Conservation (phyloP, 2,329 filamentous ascomycete genomes). For the Drechslera avenae region DNA sequence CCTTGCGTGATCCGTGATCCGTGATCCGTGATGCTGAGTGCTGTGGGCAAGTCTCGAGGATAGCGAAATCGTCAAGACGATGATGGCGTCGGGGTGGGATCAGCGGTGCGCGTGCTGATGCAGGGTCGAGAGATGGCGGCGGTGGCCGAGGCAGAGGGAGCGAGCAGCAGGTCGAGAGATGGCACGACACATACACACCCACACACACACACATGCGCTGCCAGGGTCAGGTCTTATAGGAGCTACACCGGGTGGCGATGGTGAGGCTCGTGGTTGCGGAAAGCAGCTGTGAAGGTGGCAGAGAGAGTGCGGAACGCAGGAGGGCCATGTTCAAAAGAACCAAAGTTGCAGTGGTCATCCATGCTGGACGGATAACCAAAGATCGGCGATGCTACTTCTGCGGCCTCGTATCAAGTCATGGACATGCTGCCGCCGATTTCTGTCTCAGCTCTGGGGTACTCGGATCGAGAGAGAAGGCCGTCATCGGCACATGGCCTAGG, state of each 20-base stretch:
- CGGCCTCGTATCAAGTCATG: slow-evolving; percentile 16
- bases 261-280: background rate
- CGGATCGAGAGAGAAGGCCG: slow-evolving; percentile 26
- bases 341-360: slow-evolving; percentile 27
- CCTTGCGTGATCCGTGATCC: too few relatives aligned
- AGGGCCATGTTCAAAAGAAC: slow-evolving; percentile 12
- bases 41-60: slow-evolving; percentile 1
- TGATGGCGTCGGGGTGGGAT: slow-evolving; percentile 10
- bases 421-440: slow-evolving; percentile 25
- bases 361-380: slow-evolving; percentile 19
- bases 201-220: too few relatives aligned
- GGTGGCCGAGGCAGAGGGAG: slow-evolving; percentile 1
- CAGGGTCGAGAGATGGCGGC: slow-evolving; percentile 17
- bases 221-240: slow-evolving; percentile 6
- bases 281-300: slow-evolving; percentile 2
- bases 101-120: slow-evolving; percentile 24
- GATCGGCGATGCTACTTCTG: slow-evolving; percentile 33
- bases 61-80: slow-evolving; percentile 3
- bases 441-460: slow-evolving; percentile 21
- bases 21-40: background rate
- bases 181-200: background rate
- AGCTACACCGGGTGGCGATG: slow-evolving; percentile 9
- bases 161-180: background rate
- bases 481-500: slow-evolving; percentile 18
- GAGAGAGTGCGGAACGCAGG: slow-evolving; percentile 4